Evolutionary conservation across 176 grass and related monocot genomes (phyloP).

Genomic region (Musa itinerans): DNA sequence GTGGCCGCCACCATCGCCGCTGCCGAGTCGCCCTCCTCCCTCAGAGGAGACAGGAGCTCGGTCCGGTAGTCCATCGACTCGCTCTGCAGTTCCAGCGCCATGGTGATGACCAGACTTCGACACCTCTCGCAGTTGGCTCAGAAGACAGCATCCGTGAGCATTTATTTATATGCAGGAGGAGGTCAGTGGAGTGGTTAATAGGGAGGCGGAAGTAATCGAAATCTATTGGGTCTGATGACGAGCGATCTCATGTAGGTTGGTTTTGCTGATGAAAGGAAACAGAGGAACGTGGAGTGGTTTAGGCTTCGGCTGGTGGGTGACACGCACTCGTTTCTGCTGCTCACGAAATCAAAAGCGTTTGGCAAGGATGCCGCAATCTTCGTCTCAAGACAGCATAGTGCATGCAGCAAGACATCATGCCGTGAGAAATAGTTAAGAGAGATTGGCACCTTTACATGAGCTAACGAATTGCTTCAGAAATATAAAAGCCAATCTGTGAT

Average conservation of each 20-base stretch:
- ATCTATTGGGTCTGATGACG: background rate
- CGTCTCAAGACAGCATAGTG: no score
- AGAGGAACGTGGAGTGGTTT: background rate
- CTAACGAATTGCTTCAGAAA: no score
- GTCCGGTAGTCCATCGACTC: constrained; percentile 18
- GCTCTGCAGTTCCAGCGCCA: constrained; percentile 15
- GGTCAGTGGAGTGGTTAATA: background rate
- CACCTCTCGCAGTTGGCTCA: background rate
- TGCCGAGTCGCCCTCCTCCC: background rate
- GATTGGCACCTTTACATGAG: no score
- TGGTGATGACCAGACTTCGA: background rate
- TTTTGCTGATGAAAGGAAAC: no score
- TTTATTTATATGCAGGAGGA: background rate
- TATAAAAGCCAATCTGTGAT: no score
- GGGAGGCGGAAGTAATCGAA: background rate
- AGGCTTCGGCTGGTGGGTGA: background rate
- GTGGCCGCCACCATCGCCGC: constrained; percentile 6
- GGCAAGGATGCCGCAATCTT: background rate
- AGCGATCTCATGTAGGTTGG: background rate
- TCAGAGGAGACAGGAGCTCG: constrained; percentile 3
- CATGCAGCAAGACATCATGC: no score
- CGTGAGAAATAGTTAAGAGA: no score
- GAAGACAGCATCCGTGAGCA: background rate
- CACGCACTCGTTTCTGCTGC: background rate
- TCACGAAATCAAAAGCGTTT: background rate